These are phyloP conservation scores for Schwanniomyces vanrijiae DNA, from an alignment of 805 yeast species.

Conservation along the genomic window DNA sequence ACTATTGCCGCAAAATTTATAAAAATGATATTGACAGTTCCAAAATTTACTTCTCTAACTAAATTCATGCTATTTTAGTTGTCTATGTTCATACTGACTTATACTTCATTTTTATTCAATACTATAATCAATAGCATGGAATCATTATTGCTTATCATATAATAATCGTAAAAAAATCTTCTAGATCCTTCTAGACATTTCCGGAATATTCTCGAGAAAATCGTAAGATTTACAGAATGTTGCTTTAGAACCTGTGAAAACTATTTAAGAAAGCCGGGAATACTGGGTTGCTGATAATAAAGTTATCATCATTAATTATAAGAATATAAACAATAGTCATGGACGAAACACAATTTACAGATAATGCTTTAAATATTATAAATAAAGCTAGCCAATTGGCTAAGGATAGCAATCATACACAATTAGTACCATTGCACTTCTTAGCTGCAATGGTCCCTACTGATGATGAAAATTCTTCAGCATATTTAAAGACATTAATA, in stretches of 20 bases:
- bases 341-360: conserved; percentile 84
- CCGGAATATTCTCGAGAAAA: conserved; percentile 10
- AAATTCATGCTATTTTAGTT: too few relatives aligned
- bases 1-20: too few relatives aligned
- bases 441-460: conserved; percentile 86
- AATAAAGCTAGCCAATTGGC: conserved; percentile 82
- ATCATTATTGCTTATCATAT: not conserved
- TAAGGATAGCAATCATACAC: conserved; percentile 78
- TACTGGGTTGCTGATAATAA: too few relatives aligned
- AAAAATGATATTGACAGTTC: too few relatives aligned
- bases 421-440: conserved; percentile 83
- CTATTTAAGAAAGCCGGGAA: not conserved
- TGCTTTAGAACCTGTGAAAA: not conserved
- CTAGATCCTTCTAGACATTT: conserved; percentile 9
- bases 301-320: not conserved
- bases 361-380: conserved; percentile 82
- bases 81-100: too few relatives aligned
- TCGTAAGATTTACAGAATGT: conserved; percentile 2
- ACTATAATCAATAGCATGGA: not conserved
- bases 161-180: not conserved
- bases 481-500: conserved; percentile 74
- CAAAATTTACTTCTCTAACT: too few relatives aligned
- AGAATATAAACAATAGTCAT: conserved; percentile 19
- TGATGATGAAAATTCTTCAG: conserved; percentile 45
- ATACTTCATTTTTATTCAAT: too few relatives aligned